Evolutionary conservation across 768 basidiomycete genomes (phyloP).

Genomic region (Obba rivulosa): DNA sequence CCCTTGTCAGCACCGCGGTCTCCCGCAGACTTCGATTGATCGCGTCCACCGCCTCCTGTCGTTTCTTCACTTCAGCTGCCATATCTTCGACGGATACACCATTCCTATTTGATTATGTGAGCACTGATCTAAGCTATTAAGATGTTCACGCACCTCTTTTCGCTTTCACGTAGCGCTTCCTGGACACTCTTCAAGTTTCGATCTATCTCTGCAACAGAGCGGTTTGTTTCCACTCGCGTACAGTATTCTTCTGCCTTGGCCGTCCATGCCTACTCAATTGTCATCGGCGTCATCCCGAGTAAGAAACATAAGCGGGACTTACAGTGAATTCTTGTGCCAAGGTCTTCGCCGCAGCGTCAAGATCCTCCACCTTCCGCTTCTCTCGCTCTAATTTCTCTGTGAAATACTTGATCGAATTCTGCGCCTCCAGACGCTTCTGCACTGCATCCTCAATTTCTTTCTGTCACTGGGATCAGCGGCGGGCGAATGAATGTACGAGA

Average conservation of each 20-base stretch:
- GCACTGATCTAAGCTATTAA: slow-evolving; percentile 2
- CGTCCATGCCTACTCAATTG: slow-evolving; percentile 49
- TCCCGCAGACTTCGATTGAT: slow-evolving; percentile 60
- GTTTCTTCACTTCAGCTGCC: slow-evolving; percentile 62
- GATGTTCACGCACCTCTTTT: slow-evolving; percentile 43
- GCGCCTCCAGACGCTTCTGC: slow-evolving; percentile 42
- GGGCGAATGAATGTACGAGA: background rate
- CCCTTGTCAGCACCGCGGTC: slow-evolving; percentile 63
- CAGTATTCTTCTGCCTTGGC: slow-evolving; percentile 60
- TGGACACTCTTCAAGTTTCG: slow-evolving; percentile 59
- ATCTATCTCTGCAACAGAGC: slow-evolving; percentile 51
- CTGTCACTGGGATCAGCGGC: slow-evolving; percentile 32
- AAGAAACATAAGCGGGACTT: slow-evolving; percentile 14
- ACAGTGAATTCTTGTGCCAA: slow-evolving; percentile 63
- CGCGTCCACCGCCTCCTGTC: slow-evolving; percentile 51
- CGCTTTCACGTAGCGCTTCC: slow-evolving; percentile 60
- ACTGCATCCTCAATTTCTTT: slow-evolving; percentile 44
- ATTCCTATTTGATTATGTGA: slow-evolving; percentile 41
- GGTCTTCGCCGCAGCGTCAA: slow-evolving; percentile 41
- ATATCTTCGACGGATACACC: slow-evolving; percentile 78
- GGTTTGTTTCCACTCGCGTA: slow-evolving; percentile 48
- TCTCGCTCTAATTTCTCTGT: slow-evolving; percentile 49
- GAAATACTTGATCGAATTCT: slow-evolving; percentile 44
- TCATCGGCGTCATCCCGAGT: background rate
- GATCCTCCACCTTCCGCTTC: slow-evolving; percentile 35